Evolutionary conservation across 192 early-diverging fungal genomes (phyloP), one percentile per base, ranked within the genome.

Genomic region (Coemansia sp.): DNA sequence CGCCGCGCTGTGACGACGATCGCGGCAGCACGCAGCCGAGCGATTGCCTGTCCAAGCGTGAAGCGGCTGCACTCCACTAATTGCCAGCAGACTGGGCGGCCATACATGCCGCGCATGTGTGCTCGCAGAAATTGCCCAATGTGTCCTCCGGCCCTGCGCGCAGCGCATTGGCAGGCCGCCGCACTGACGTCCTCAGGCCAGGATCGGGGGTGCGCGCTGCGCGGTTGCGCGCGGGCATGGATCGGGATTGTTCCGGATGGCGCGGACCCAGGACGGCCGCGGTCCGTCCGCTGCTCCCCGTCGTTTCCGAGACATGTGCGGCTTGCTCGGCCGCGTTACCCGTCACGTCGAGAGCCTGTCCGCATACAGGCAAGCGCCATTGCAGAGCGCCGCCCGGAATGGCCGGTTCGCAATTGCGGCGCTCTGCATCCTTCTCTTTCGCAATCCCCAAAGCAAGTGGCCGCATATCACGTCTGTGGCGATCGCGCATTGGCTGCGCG

Each of bases 401-500:
- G 25, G 7, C 15, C 36, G n/a, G 38, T 30, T 39, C 8, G 26
- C 21, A 38, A 35, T 28, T 20, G 38, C 28, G 26, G n/a, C n/a
- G n/a, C n/a, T n/a, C 52, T 30, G n/a, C 29, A 41, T 19, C 20
- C 27, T 1, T 14, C 5, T 19, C 17, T 39, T 7, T 39, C 17
- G 36, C 15, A 22, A 49, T 14, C 29, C 46, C 46, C 27, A 30
- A 52, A 38, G 26, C 14, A 20, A 23, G 20, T 5, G 50, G 6
- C 12, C 21, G 7, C 30, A 38, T 36, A 26, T 50, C 21, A n/a
- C 17, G 30, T n/a, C 27, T 45, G 54, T 55, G 54, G 54, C 54
- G 22, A 45, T 45, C 54, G n/a, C 25, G 29, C 42, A 55, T 55
- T 55, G 54, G 54, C 41, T 55, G 39, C 12, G 8, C 43, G 19